A percentile compares a stretch with the other conserved stretches of the same genome.
Evolutionary conservation across 1,284 basidiomycete genomes (phyloP).

Genomic region (Porogramme epimiltina): DNA sequence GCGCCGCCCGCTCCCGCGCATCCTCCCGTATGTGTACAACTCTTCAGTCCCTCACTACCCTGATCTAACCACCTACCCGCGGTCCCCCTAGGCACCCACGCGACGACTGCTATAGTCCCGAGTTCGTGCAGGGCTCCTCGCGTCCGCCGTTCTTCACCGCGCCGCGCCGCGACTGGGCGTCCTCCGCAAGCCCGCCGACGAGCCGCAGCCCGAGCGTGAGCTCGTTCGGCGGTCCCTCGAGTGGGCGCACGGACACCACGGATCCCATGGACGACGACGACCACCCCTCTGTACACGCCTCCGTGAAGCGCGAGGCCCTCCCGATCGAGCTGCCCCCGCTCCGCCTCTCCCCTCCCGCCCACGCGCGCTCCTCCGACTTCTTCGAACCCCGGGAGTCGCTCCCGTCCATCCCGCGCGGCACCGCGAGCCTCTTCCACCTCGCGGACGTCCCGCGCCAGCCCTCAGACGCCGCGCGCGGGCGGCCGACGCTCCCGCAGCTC

Average conservation of each 20-base stretch:
- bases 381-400: no score
- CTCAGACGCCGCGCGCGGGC: not conserved
- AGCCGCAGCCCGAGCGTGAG: constrained; percentile 17
- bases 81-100: not conserved
- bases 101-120: constrained; percentile 3
- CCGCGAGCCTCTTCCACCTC: not conserved
- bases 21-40: not conserved
- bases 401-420: not conserved
- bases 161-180: not conserved
- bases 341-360: not conserved
- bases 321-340: constrained; percentile 5
- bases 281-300: not conserved
- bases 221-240: constrained; percentile 8
- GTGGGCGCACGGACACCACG: constrained; percentile 12
- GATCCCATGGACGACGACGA: constrained; percentile 18
- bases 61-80: no score
- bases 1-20: not conserved
- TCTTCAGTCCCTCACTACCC: no score
- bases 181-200: constrained; percentile 9
- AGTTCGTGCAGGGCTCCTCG: constrained; percentile 11
- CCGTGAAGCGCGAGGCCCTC: constrained; percentile 9
- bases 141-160: not conserved
- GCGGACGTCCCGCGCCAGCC: not conserved
- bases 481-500: constrained; percentile 1
- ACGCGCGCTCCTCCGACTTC: no score